Base-by-base conservation (phyloP, 768 basidiomycete species). In the Pisolithus albus region DNA sequence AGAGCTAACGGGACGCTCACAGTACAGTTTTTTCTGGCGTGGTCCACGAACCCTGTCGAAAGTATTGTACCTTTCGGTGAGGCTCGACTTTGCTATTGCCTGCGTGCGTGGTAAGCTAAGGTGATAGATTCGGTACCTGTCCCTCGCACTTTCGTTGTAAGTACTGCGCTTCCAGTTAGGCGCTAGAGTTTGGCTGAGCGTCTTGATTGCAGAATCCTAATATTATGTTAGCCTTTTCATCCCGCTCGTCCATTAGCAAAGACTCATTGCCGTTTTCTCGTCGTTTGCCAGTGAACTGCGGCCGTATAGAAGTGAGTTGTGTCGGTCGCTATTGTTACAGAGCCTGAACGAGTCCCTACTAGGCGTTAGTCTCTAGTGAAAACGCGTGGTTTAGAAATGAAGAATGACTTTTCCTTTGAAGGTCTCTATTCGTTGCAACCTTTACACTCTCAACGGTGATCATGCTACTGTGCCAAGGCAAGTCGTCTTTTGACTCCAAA, bases 381-480 rank as follows among this genome's bases (percentile, higher is more conserved):
- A 26, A 4, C 1, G 1, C 15, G 7, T 34, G 13, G 34, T 15
- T 13, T 15, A 1, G 13, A 13, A 5, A 34, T 15, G 13, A 5
- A 15, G 13, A 34, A 15, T 34, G 34, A 34, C 5, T 15, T 34
- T 34, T 13, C 4, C 34, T 34, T 34, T 34, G 19, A 26, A 19
- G 7, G 36, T 18, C 41, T 21, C 30, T 30, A 6, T 34, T 26
- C 21, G 43, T n/a, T 7, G 30, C 3, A n/a, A 8, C 21, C 8
- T 54, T 16, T 28, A 6, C 15, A 9, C 26, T 45, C 15, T 16
- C 43, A 45, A n/a, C 26, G 11, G 37, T 30, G 6, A 18, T 51
- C 19, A 23, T 15, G 39, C 2, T 26, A 8, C 23, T 64, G n/a
- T 61, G 59, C 36, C 61, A 62, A 61, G 52, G 61, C 28, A 11